These are phyloP conservation scores for Leccinum boreale DNA, from an alignment of 768 basidiomycete species.

Conservation along the genomic window DNA sequence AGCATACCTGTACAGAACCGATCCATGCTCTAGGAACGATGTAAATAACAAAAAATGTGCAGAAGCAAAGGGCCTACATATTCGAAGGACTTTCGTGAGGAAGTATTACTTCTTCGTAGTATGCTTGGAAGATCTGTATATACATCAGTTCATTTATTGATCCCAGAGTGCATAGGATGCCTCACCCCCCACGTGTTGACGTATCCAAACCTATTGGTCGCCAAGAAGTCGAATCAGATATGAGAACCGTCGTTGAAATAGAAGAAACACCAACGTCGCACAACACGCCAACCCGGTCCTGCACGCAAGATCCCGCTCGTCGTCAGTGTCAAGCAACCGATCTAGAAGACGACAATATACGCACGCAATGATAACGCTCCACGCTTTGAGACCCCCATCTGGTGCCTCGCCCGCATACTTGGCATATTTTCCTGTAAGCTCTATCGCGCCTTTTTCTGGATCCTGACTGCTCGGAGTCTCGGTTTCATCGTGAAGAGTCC, in stretches of 20 bases:
- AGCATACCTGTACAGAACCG: slow-evolving; percentile 63
- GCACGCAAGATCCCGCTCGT: background rate
- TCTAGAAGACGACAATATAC: background rate
- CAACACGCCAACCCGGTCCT: slow-evolving; percentile 31
- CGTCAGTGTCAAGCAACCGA: background rate
- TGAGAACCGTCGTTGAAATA: background rate
- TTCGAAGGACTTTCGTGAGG: slow-evolving; percentile 50
- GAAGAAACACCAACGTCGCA: slow-evolving; percentile 35
- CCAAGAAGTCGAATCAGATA: background rate
- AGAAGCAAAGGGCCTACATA: slow-evolving; percentile 44
- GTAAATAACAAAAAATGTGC: background rate
- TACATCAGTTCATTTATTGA: background rate
- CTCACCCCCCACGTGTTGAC: slow-evolving; percentile 73
- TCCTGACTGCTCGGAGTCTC: background rate
- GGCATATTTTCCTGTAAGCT: slow-evolving; percentile 12
- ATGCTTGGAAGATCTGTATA: slow-evolving; percentile 65
- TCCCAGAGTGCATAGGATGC: slow-evolving; percentile 3
- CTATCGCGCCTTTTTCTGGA: slow-evolving; percentile 4
- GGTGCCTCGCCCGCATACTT: slow-evolving; percentile 24
- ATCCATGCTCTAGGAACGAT: slow-evolving; percentile 63
- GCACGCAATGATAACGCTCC: slow-evolving; percentile 30
- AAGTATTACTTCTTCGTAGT: slow-evolving; percentile 59
- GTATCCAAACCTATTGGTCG: slow-evolving; percentile 53
- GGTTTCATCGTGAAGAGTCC: slow-evolving; percentile 14
- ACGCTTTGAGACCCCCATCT: slow-evolving; percentile 33